These are phyloP conservation scores for Trichosporon faecale DNA, from an alignment of 1,284 basidiomycete species.

Conservation along the genomic window DNA sequence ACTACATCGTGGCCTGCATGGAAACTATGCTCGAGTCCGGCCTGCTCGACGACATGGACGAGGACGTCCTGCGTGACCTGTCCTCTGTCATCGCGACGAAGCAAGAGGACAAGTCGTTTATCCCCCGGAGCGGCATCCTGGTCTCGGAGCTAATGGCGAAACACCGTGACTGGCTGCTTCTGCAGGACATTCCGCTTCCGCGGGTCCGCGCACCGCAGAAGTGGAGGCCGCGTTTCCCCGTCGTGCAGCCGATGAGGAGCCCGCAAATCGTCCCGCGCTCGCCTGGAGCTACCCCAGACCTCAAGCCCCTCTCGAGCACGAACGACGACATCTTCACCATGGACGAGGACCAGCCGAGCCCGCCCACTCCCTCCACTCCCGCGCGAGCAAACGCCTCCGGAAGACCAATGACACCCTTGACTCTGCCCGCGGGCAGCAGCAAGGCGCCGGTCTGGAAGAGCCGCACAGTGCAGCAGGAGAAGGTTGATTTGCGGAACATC, in stretches of 20 bases:
- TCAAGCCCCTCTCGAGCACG: conserved; percentile 35
- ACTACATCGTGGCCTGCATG: conserved; percentile 78
- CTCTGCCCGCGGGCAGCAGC: conserved; percentile 24
- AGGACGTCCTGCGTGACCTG: conserved; percentile 67
- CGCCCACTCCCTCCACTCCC: conserved; percentile 18
- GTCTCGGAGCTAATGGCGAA: conserved; percentile 63
- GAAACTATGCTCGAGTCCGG: conserved; percentile 81
- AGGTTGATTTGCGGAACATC: conserved; percentile 76
- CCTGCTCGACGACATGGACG: conserved; percentile 69
- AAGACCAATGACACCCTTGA: conserved; percentile 57
- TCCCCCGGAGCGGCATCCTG: conserved; percentile 62
- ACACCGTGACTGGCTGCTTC: conserved; percentile 70
- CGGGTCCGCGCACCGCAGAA: conserved; percentile 56
- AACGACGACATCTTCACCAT: conserved; percentile 52
- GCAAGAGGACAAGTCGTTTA: conserved; percentile 67
- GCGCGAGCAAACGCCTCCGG: conserved; percentile 27
- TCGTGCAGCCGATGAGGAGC: conserved; percentile 56
- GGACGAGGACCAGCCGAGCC: conserved; percentile 45
- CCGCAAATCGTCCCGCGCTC: conserved; percentile 28
- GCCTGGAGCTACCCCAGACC: conserved; percentile 18
- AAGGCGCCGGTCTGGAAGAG: conserved; percentile 54
- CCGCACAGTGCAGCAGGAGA: conserved; percentile 49
- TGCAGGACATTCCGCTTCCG: conserved; percentile 73
- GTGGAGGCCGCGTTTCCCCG: conserved; percentile 55
- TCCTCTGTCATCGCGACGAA: conserved; percentile 60